phyloP scores from a whole-genome alignment of 176 grass and related monocot species.

The Sorghum bicolor region Sorghum_bicolor_NCBIv3 NC_012877.2:60527501-60528000 shows the following conservation, averaged over 20 bases:
- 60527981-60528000: background rate
- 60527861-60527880: background rate
- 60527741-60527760: slow-evolving; percentile 78
- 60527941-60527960: background rate
- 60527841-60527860: background rate
- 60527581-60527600: slow-evolving; percentile 21
- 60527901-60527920: background rate
- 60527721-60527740: slow-evolving; percentile 73
- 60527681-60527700: slow-evolving; percentile 71
- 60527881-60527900: background rate
- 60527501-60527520: slow-evolving; percentile 88
- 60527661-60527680: slow-evolving; percentile 68
- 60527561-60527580: slow-evolving; percentile 47
- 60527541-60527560: slow-evolving; percentile 92
- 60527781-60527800: slow-evolving; percentile 55
- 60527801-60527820: slow-evolving; percentile 17
- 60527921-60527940: background rate
- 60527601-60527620: slow-evolving; percentile 4
- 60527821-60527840: slow-evolving; percentile 5
- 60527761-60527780: slow-evolving; percentile 81
- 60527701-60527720: slow-evolving; percentile 94
- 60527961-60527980: background rate
- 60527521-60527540: slow-evolving; percentile 90
- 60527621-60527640: slow-evolving; percentile 55
- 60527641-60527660: slow-evolving; percentile 86